Evolutionary conservation across 805 yeast genomes (phyloP).

Genomic region (Teunomyces panamensis): DNA sequence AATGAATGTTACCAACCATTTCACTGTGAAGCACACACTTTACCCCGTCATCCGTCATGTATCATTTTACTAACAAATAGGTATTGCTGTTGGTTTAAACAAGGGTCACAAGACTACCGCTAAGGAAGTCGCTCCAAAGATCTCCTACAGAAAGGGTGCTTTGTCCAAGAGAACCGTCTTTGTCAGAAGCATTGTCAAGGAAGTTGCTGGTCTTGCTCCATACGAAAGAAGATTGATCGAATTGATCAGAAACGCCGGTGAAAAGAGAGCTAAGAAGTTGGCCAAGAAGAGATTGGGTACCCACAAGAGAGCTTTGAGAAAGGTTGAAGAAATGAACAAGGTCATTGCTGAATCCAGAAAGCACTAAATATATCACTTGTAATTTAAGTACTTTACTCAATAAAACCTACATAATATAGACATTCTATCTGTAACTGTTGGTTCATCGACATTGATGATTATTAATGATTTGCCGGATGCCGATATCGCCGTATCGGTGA

Average conservation of each 20-base stretch:
- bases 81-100: conserved; percentile 98
- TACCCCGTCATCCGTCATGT: too few relatives aligned
- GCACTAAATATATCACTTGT: conserved; percentile 50
- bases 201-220: conserved; percentile 99
- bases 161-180: conserved; percentile 92
- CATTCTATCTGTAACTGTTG: not conserved
- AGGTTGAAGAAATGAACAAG: conserved; percentile 97
- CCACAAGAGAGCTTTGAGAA: conserved; percentile 98
- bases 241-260: conserved; percentile 99
- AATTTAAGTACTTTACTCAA: conserved; percentile 13
- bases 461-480: too few relatives aligned
- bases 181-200: conserved; percentile 93
- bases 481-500: not conserved
- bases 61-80: conserved; percentile 30
- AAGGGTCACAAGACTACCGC: conserved; percentile 98
- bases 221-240: conserved; percentile 99
- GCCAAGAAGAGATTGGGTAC: conserved; percentile 99
- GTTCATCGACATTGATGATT: not conserved
- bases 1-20: too few relatives aligned
- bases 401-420: conserved; percentile 5
- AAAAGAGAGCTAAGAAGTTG: conserved; percentile 99
- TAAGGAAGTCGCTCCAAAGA: conserved; percentile 63
- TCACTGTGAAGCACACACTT: too few relatives aligned
- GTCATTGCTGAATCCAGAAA: conserved; percentile 97
- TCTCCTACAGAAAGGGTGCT: conserved; percentile 96